Conservation (phyloP, 1,284 basidiomycete genomes). For the Ganoderma lucidum region DNA sequence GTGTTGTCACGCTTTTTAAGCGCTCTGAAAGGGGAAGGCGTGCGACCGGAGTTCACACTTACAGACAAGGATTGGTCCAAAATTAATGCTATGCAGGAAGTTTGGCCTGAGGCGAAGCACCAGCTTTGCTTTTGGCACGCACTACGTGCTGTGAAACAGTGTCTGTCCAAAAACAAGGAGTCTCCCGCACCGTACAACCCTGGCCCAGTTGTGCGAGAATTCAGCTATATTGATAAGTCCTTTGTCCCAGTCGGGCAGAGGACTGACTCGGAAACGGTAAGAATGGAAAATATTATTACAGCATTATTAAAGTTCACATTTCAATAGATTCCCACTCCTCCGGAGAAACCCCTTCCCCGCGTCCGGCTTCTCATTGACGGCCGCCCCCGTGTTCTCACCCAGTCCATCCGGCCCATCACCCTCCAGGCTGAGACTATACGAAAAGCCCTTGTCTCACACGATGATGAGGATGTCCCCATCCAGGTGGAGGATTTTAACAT, state of each 20-base stretch:
- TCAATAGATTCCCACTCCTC: no score
- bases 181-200: slow-evolving; percentile 20
- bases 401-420: no score
- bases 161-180: slow-evolving; percentile 23
- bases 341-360: no score
- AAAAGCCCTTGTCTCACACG: no score
- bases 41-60: slow-evolving; percentile 13
- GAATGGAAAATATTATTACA: not conserved
- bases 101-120: slow-evolving; percentile 28
- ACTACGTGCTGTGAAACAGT: slow-evolving; percentile 28
- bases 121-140: slow-evolving; percentile 35
- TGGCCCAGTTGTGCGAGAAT: slow-evolving; percentile 14
- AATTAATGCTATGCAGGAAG: slow-evolving; percentile 29
- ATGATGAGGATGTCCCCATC: no score
- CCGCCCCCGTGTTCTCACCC: no score
- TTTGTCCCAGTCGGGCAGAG: slow-evolving; percentile 16
- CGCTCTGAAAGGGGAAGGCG: no score
- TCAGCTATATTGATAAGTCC: slow-evolving; percentile 19
- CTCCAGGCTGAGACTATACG: no score
- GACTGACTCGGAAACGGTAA: not conserved
- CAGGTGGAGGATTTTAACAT: no score
- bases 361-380: no score
- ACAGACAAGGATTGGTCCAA: slow-evolving; percentile 34
- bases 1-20: no score
- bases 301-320: not conserved